Evolutionary conservation across 208 protist genomes (phyloP).

Genomic region (Acanthamoeba lenticulata): DNA sequence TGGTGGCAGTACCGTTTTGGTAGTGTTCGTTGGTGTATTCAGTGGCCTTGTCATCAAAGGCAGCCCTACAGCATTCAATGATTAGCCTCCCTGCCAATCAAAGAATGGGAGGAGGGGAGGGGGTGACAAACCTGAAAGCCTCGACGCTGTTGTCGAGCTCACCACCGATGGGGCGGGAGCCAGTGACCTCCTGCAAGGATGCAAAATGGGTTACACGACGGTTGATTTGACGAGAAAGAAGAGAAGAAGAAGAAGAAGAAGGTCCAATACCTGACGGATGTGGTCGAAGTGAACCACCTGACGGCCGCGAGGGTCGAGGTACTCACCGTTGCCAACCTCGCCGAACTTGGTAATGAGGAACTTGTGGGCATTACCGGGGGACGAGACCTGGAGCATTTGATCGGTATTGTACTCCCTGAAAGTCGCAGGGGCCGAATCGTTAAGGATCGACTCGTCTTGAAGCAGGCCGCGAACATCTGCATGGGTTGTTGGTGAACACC

Average conservation of each 20-base stretch:
- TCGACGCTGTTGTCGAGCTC: constrained; percentile 74
- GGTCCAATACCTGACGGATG: constrained; percentile 80
- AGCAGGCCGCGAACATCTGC: constrained; percentile 79
- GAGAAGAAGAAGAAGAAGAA: too few species aligned
- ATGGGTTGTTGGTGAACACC: not conserved
- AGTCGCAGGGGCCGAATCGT: constrained; percentile 71
- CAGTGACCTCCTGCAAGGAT: constrained; percentile 73
- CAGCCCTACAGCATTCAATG: too few species aligned
- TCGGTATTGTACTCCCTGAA: constrained; percentile 83
- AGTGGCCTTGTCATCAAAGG: constrained; percentile 73
- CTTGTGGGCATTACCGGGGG: constrained; percentile 25
- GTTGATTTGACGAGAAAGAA: too few species aligned
- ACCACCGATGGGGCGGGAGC: constrained; percentile 61
- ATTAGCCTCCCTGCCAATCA: not conserved
- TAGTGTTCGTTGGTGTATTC: constrained; percentile 79
- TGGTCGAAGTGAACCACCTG: constrained; percentile 79
- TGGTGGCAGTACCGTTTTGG: constrained; percentile 70
- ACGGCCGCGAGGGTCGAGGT: constrained; percentile 72
- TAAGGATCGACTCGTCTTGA: constrained; percentile 76
- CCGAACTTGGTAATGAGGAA: constrained; percentile 76
- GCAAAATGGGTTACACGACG: too few species aligned
- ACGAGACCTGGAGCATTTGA: constrained; percentile 75
- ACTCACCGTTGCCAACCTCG: constrained; percentile 76
- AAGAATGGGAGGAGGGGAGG: not conserved
- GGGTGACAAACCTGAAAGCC: constrained; percentile 15